phyloP scores from a whole-genome alignment of 2,329 filamentous ascomycete genomes.

The Byssothecium circinans region DNA sequence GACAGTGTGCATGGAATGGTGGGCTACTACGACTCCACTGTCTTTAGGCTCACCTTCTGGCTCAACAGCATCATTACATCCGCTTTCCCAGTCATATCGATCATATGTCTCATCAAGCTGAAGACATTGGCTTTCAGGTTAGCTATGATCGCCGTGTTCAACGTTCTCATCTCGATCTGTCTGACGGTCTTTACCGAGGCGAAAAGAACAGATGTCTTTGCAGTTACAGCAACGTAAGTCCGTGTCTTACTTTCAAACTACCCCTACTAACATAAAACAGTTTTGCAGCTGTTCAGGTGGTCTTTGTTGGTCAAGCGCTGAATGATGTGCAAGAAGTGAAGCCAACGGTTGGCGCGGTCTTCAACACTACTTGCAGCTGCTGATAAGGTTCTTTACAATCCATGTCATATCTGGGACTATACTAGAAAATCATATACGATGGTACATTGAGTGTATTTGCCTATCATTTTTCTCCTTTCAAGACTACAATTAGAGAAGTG shows the following conservation, averaged over 20 bases:
- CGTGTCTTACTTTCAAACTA: not conserved
- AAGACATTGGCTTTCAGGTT: conserved; percentile 9
- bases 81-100: conserved; percentile 4
- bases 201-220: conserved; percentile 27
- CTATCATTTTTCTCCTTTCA: too few species aligned
- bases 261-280: conserved; percentile 1
- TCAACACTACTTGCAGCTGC: not conserved
- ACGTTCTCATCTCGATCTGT: conserved; percentile 23
- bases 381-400: too few species aligned
- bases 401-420: too few species aligned
- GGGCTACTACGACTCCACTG: not conserved
- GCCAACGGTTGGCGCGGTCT: not conserved
- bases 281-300: conserved; percentile 7
- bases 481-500: too few species aligned
- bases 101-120: conserved; percentile 1
- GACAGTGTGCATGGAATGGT: not conserved
- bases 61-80: conserved; percentile 7
- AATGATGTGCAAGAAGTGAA: not conserved
- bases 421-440: too few species aligned
- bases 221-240: conserved; percentile 30
- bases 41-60: conserved; percentile 6
- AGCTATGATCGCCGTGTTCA: conserved; percentile 24
- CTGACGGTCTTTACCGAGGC: conserved; percentile 23
- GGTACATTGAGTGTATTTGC: too few species aligned
- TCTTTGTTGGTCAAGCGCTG: not conserved